phyloP scores from a whole-genome alignment of 768 basidiomycete species.

The Dioszegia hungarica region DNA sequence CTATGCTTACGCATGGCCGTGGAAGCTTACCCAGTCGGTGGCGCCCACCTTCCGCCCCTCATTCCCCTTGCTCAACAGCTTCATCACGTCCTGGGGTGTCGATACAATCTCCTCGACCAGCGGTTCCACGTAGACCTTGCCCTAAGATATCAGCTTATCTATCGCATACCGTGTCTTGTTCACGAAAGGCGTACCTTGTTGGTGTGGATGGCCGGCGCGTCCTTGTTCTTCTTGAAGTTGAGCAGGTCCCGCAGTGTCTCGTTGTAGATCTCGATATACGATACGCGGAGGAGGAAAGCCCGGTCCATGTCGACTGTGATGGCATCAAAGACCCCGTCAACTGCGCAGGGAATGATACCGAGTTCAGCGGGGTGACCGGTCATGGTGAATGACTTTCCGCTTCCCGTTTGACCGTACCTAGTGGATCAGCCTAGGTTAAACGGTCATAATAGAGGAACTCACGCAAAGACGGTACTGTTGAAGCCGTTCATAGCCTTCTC shows the following conservation, averaged over 20 bases:
- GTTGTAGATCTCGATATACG: slow-evolving; percentile 49
- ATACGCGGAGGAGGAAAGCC: slow-evolving; percentile 44
- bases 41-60: slow-evolving; percentile 37
- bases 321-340: slow-evolving; percentile 46
- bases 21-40: slow-evolving; percentile 44
- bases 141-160: slow-evolving; percentile 17
- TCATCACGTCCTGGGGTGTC: slow-evolving; percentile 70
- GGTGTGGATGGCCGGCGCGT: slow-evolving; percentile 42
- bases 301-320: slow-evolving; percentile 45
- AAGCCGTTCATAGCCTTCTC: slow-evolving; percentile 48
- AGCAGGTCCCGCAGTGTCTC: slow-evolving; percentile 45
- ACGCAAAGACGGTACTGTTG: slow-evolving; percentile 49
- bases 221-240: slow-evolving; percentile 41
- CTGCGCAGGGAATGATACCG: slow-evolving; percentile 47
- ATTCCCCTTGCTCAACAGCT: slow-evolving; percentile 60
- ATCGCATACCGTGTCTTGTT: too few relatives aligned
- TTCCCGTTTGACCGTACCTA: slow-evolving; percentile 48
- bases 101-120: slow-evolving; percentile 67
- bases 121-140: slow-evolving; percentile 45
- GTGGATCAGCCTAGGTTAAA: background rate
- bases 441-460: background rate
- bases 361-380: slow-evolving; percentile 39
- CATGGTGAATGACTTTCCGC: slow-evolving; percentile 46
- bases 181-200: slow-evolving; percentile 30
- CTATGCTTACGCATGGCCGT: background rate